Conservation (phyloP, 2,329 filamentous ascomycete genomes). For the Ilyonectria mors-panacis region DNA sequence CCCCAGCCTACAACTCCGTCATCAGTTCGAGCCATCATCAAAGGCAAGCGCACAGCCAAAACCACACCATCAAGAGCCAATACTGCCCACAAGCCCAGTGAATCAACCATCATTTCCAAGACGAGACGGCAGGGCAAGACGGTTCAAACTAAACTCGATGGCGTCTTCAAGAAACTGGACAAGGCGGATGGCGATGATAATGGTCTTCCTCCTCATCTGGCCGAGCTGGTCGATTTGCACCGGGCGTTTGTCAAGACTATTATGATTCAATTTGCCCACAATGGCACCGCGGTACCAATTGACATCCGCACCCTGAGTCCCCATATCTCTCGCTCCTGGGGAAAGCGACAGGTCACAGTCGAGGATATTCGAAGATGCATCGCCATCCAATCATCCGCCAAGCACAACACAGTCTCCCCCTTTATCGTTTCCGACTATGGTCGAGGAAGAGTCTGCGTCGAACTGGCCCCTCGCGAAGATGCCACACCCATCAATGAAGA, state of each 20-base stretch:
- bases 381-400: conserved; percentile 68
- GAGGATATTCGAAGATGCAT: conserved; percentile 78
- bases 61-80: conserved; percentile 48
- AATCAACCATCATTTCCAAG: conserved; percentile 51
- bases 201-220: conserved; percentile 66
- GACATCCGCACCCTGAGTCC: conserved; percentile 74
- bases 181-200: conserved; percentile 40
- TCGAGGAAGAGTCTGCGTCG: conserved; percentile 71
- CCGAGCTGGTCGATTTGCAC: conserved; percentile 75
- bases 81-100: conserved; percentile 50
- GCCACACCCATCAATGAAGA: conserved; percentile 63
- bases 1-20: conserved; percentile 25
- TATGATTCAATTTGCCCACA: conserved; percentile 78
- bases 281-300: conserved; percentile 73
- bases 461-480: conserved; percentile 61
- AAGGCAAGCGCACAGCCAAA: conserved; percentile 52
- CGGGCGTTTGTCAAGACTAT: conserved; percentile 78
- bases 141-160: conserved; percentile 58
- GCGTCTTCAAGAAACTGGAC: conserved; percentile 55
- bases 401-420: conserved; percentile 50
- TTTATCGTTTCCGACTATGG: conserved; percentile 68
- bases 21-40: conserved; percentile 33
- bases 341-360: conserved; percentile 76
- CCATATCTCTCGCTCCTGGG: conserved; percentile 78
- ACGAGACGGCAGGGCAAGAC: conserved; percentile 48